These are phyloP conservation scores for Rubus parviflorus DNA, from an alignment of 306 rosid species.

Conservation along the genomic window DNA sequence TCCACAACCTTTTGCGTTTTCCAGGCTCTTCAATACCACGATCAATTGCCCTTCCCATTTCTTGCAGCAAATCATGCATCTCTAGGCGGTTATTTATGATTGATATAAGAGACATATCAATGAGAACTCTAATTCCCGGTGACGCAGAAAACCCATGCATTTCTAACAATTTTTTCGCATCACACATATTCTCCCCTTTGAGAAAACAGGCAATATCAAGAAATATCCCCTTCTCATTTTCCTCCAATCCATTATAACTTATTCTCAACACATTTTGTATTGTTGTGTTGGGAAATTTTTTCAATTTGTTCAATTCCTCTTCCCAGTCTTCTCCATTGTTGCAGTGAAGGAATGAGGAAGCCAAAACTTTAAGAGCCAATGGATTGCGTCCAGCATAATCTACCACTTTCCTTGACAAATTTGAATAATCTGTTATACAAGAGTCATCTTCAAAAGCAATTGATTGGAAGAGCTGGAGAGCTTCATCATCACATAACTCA, in stretches of 20 bases:
- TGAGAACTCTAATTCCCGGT: slow-evolving; percentile 33
- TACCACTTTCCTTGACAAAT: neutral
- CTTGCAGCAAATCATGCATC: slow-evolving; percentile 44
- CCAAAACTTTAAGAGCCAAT: slow-evolving; percentile 16
- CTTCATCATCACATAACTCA: neutral
- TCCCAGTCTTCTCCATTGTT: slow-evolving; percentile 5
- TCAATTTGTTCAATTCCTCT: neutral
- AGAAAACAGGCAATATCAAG: slow-evolving; percentile 38
- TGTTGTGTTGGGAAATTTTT: neutral
- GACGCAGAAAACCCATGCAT: slow-evolving; percentile 20
- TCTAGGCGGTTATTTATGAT: neutral
- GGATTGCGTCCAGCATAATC: neutral
- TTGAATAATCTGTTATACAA: neutral
- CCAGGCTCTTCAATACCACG: neutral
- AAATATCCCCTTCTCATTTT: slow-evolving; percentile 28
- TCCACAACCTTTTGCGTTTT: slow-evolving; percentile 23
- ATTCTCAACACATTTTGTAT: slow-evolving; percentile 5
- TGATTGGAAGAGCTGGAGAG: slow-evolving; percentile 4
- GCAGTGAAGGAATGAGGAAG: neutral
- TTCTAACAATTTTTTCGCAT: slow-evolving; percentile 19
- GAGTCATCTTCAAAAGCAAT: slow-evolving; percentile 2
- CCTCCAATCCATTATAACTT: slow-evolving; percentile 22
- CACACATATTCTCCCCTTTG: slow-evolving; percentile 28
- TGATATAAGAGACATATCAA: slow-evolving; percentile 38
- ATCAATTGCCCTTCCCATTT: slow-evolving; percentile 37